phyloP scores from a whole-genome alignment of 2,329 filamentous ascomycete genomes.

The Hansfordia pulvinata region DNA sequence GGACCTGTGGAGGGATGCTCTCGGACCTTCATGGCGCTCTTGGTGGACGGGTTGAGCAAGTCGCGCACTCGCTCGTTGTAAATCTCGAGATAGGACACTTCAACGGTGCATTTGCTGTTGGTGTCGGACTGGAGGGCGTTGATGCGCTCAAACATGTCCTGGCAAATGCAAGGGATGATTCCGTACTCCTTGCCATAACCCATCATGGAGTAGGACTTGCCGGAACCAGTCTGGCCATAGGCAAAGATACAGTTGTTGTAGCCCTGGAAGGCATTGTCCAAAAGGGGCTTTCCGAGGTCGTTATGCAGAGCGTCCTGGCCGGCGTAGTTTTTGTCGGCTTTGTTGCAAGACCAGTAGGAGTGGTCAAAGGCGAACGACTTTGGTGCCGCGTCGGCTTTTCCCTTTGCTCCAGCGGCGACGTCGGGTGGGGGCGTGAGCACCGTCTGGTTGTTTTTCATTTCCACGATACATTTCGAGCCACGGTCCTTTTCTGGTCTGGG shows the following conservation, averaged over 20 bases:
- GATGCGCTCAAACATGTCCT: constrained; percentile 93
- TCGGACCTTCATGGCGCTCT: constrained; percentile 91
- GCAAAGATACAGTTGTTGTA: constrained; percentile 99
- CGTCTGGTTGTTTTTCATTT: constrained; percentile 91
- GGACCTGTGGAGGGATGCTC: constrained; percentile 96
- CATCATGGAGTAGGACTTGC: constrained; percentile 99
- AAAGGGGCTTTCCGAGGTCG: constrained; percentile 75
- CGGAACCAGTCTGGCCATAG: constrained; percentile 94
- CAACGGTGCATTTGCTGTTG: constrained; percentile 77
- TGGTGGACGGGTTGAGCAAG: constrained; percentile 85
- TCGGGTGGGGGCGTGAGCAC: constrained; percentile 63
- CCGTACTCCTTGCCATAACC: constrained; percentile 92
- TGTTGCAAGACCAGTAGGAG: constrained; percentile 97
- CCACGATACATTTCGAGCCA: constrained; percentile 88
- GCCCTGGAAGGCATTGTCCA: constrained; percentile 96
- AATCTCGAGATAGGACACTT: constrained; percentile 97
- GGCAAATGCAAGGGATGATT: constrained; percentile 93
- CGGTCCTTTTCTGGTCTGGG: constrained; percentile 63
- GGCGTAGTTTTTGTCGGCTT: constrained; percentile 67
- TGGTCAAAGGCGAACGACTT: constrained; percentile 94
- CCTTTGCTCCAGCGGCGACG: constrained; percentile 44
- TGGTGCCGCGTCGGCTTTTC: constrained; percentile 53
- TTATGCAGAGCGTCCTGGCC: constrained; percentile 81
- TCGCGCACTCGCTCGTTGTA: constrained; percentile 98
- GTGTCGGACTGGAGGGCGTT: constrained; percentile 55